Evolutionary conservation across 192 early-diverging fungal species (phyloP), one percentile per base, ranked within the genome.

Genomic region (Coemansia sp.): DNA sequence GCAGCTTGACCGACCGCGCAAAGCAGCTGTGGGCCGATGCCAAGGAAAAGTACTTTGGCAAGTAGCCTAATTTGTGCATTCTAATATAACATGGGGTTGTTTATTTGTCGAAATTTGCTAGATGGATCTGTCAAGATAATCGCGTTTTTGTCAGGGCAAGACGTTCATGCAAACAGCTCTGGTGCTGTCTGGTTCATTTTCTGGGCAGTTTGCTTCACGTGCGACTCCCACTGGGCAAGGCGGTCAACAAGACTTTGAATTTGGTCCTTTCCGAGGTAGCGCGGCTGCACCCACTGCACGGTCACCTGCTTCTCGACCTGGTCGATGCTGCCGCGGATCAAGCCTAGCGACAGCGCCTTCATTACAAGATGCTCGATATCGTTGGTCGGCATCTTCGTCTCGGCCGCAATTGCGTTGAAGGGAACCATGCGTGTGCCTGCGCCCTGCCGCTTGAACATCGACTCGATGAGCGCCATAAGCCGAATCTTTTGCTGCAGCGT

Each of bases 231-330:
- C 66, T 91, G 91, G 38, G 81, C 85, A 43, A 99, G 85, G 60
- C 90, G 85, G 58, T 93, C 89, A 43, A 87, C 84, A 85, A 99
- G 89, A 33, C 84, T 87, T 66, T 86, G 85, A 71, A 99, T 95
- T 81, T 98, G 96, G 24, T 86, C 84, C 84, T 84, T 89, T 79
- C 94, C 94, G 67, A 99, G 83, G 14, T 96, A 95, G 73, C 98
- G 93, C 21, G 98, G 96, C 82, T 98, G 96, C 12, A 99, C 98
- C 98, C 98, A 98, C 59, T 94, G 89, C 38, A 99, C 91, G 36
- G 85, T 85, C 9, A 99, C 93, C 12, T 91, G 84, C 64, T 89
- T 82, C 35, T 93, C 94, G 23, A 99, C 94, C 82, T 99, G 95
- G 68, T 99, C 96, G 77, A 99, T 97, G 36, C 88, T 89, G 21